Base-by-base conservation (phyloP, 495 filamentous ascomycete species). In the Podospora tetraspora region DNA sequence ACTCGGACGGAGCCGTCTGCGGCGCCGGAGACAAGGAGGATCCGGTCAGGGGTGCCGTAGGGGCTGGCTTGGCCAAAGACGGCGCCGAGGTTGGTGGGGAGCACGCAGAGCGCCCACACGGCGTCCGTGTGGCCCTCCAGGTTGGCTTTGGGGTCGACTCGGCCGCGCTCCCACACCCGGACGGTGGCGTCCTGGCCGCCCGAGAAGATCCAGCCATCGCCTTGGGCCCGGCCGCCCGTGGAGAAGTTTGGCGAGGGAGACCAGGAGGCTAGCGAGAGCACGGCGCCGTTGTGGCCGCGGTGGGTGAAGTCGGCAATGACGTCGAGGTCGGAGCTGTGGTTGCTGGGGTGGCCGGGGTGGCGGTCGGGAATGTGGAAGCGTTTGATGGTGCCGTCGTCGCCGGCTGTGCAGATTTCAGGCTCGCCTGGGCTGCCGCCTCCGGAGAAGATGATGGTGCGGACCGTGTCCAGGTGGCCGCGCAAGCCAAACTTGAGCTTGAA, bases 131-230 rank as follows among this genome's bases (percentile, higher is more conserved):
- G 95, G 6, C 93, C 94, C 68, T 97, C 91, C 24, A 99, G 81
- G 1, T 94, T 99, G 4, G 93, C 94, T 77, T 98, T 97, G 7
- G 94, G 93, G 76, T 97, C 96, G 56, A 99, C 92, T 52, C 93
- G 82, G 12, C 94, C 94, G 19, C 92, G 84, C 80, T 98, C 94
- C 95, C 95, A 99, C 2, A 98, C 92, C 27, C 93, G 86, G 22
- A 99, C 87, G 11, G 93, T 96, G 3, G 93, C 88, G 77, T 99
- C 95, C 74, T 97, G 92, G 3, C 95, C 95, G 57, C 96, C 95
- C 21, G 94, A 97, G 78, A 99, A 98, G 52, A 99, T 90, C 95
- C 96, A 98, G 7, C 96, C 96, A 70, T 97, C 94, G 22, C 92
- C 92, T 66, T 89, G 83, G 1, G 89, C 90, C 66, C 93, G 87